Evolutionary conservation across 73 alveolate genomes (phyloP).

Genomic region (Effrenium voratum): DNA sequence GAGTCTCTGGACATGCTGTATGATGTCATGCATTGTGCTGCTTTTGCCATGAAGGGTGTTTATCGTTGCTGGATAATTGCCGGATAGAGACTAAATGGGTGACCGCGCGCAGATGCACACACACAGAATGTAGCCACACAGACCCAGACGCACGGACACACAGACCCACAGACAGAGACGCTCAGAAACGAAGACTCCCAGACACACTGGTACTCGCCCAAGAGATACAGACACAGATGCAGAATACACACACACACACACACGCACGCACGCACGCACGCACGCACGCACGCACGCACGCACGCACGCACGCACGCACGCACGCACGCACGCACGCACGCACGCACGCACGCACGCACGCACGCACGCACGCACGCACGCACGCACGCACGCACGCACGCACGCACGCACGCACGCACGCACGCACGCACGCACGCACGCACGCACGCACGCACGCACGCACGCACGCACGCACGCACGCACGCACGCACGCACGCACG

Average conservation of each 20-base stretch:
- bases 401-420: constrained; percentile 2
- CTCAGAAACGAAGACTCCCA: neutral
- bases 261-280: constrained; percentile 27
- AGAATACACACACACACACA: constrained; percentile 7
- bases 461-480: constrained; percentile 2
- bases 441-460: constrained; percentile 2
- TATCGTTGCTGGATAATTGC: no score
- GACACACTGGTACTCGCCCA: neutral
- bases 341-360: constrained; percentile 2
- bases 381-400: neutral
- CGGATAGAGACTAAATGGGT: no score
- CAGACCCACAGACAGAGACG: neutral
- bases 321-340: constrained; percentile 2
- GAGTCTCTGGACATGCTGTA: no score
- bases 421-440: constrained; percentile 2
- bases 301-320: constrained; percentile 11
- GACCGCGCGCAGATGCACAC: neutral
- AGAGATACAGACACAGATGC: neutral
- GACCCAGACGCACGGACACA: neutral
- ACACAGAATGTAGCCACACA: neutral
- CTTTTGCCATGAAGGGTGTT: no score
- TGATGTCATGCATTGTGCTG: no score
- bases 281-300: constrained; percentile 26
- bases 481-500: constrained; percentile 2
- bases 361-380: neutral